Base-by-base conservation (phyloP, 257 asterid species). In the Buddleja alternifolia region DNA sequence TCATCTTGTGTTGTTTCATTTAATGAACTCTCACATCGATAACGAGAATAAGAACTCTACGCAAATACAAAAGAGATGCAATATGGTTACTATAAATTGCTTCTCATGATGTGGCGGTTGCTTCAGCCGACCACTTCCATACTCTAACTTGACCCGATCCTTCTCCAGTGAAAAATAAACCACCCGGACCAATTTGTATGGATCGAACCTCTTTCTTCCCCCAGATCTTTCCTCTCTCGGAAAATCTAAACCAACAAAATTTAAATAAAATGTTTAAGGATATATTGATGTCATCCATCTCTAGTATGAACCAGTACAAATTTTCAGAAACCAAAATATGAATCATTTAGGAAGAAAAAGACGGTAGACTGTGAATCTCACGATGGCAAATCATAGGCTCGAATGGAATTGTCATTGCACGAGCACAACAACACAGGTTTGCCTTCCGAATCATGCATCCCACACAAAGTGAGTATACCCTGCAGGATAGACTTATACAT, bases 311-410 rank as follows among this genome's bases (percentile, higher is more conserved):
- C 29, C 50, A 41, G 45, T 37, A 72, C 40, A 24, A 29, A 65
- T 39, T 17, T 3, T 16, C 42, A 39, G 47, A 47, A 68, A 73
- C 54, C 66, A 71, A 55, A 51, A 42, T 21, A 36, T 6, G 15
- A 70, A 66, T 50, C 16, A 40, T 56, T 52, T 70, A 63, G 56
- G 19, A 63, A 24, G 36, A 70, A 63, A 62, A 21, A 44, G 41
- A 37, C 6, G 46, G 60, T 19, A 23, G 67, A 14, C 19, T 29
- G 32, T 45, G 64, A 34, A 70, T 68, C 97, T 83, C 80, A 94
- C 98, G 99, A 84, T 78, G 99, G 99, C 83, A 94, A 82, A 78
- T 94, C 97, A 73, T 91, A 90, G 66, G 78, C 90, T 55, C 86
- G 85, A 37, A 91, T 73, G 21, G 77, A 70, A 19, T 89, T 87